phyloP scores from a whole-genome alignment of 306 rosid species.

The Dryas drummondii region DNA sequence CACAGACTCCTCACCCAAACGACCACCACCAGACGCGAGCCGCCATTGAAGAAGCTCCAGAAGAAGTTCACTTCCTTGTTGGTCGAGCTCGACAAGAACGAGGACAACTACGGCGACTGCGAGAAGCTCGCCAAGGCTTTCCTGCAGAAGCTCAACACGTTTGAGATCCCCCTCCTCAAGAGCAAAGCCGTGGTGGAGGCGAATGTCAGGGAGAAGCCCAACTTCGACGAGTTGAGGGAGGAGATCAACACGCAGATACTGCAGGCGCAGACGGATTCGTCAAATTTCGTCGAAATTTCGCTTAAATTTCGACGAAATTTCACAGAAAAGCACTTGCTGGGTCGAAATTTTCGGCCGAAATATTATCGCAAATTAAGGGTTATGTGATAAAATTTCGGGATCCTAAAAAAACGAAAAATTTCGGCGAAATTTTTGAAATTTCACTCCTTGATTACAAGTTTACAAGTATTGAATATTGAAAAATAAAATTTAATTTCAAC shows the following conservation, averaged over 20 bases:
- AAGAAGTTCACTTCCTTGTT: constrained; percentile 78
- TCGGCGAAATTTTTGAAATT: no score
- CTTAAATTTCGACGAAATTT: no score
- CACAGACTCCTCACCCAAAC: constrained; percentile 93
- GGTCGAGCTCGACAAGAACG: constrained; percentile 64
- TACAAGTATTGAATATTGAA: no score
- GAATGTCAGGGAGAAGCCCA: constrained; percentile 78
- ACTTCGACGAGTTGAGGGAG: constrained; percentile 76
- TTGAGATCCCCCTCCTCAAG: constrained; percentile 85
- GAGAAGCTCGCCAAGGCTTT: constrained; percentile 77
- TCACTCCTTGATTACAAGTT: no score
- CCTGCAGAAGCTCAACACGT: constrained; percentile 76
- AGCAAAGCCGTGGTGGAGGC: constrained; percentile 85
- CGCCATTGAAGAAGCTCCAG: constrained; percentile 92
- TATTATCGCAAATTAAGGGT: no score
- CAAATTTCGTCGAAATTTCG: no score
- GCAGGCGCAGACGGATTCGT: constrained; percentile 71
- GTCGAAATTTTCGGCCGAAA: no score
- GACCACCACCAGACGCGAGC: constrained; percentile 89
- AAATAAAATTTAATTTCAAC: no score
- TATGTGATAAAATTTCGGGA: no score
- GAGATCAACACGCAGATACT: constrained; percentile 71
- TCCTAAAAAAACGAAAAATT: no score
- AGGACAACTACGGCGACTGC: constrained; percentile 53
- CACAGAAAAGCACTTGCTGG: no score